These are phyloP conservation scores for Apostasia shenzhenica DNA, from an alignment of 106 monocot species.

Conservation along the genomic window DNA sequence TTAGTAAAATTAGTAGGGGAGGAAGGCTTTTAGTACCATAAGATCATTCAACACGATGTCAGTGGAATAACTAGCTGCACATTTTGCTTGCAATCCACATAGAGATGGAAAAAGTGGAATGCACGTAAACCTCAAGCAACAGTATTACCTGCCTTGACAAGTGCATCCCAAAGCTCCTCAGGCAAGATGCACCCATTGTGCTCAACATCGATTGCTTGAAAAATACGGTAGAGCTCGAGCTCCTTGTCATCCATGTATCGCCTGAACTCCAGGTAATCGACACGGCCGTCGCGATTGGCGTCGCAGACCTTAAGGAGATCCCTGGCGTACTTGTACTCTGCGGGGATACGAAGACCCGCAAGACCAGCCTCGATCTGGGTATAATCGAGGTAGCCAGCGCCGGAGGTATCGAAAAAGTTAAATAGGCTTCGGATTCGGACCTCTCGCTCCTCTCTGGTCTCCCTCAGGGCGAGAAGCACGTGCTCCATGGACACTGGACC, in stretches of 20 bases:
- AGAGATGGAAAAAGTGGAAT: too few relatives aligned
- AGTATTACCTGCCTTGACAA: slow-evolving; percentile 83
- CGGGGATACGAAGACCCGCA: slow-evolving; percentile 51
- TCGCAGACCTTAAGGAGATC: slow-evolving; percentile 83
- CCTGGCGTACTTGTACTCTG: slow-evolving; percentile 89
- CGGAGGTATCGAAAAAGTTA: slow-evolving; percentile 60
- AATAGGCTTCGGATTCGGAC: slow-evolving; percentile 77
- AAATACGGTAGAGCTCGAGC: slow-evolving; percentile 89
- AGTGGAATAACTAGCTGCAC: too few relatives aligned
- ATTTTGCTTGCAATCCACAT: too few relatives aligned
- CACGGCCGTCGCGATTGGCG: slow-evolving; percentile 61
- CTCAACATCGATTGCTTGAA: slow-evolving; percentile 90
- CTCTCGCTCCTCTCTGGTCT: slow-evolving; percentile 78
- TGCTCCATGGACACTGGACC: slow-evolving; percentile 72
- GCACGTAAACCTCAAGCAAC: not conserved
- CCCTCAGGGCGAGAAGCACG: slow-evolving; percentile 77
- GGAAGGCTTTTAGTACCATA: too few relatives aligned
- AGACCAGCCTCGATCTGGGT: slow-evolving; percentile 73
- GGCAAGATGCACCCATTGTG: slow-evolving; percentile 95
- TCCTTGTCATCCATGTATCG: slow-evolving; percentile 89
- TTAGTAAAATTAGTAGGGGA: too few relatives aligned
- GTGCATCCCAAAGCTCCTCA: slow-evolving; percentile 90
- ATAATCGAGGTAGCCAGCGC: slow-evolving; percentile 54
- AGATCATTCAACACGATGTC: too few relatives aligned
- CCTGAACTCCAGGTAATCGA: slow-evolving; percentile 72